phyloP scores from a whole-genome alignment of 805 yeast genomes.

The Yamadazyma takamatsuzukensis region DNA sequence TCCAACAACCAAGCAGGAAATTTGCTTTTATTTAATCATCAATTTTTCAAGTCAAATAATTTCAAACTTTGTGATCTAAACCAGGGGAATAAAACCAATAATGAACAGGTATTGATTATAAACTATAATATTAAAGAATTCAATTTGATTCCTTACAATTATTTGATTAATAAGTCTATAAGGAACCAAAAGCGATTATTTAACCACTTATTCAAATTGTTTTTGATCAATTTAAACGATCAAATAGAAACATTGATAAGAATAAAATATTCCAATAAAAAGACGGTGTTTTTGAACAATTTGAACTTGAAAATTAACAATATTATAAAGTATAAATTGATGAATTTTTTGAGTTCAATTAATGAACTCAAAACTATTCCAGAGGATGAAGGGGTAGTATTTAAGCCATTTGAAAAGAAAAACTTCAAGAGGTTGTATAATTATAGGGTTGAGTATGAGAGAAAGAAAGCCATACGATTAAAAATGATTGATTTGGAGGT shows the following conservation, averaged over 20 bases:
- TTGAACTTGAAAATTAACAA: conserved; percentile 23
- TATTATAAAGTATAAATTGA: conserved; percentile 23
- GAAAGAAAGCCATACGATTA: conserved; percentile 1
- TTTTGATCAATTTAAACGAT: conserved; percentile 34
- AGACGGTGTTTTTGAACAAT: conserved; percentile 26
- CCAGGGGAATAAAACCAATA: conserved; percentile 2
- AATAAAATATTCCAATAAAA: conserved; percentile 32
- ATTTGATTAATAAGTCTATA: conserved; percentile 12
- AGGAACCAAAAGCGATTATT: conserved; percentile 15
- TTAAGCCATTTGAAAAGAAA: conserved; percentile 8
- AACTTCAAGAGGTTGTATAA: conserved; percentile 12
- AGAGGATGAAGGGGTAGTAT: conserved; percentile 19
- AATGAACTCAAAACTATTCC: conserved; percentile 17
- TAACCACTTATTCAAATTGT: conserved; percentile 33
- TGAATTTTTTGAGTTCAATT: conserved; percentile 20
- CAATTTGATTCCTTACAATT: conserved; percentile 34
- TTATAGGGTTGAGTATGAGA: conserved; percentile 3
- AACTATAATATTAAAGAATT: conserved; percentile 29
- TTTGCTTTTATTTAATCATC: conserved; percentile 19
- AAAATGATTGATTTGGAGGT: conserved; percentile 6
- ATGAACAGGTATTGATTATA: conserved; percentile 16
- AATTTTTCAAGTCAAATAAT: conserved; percentile 27
- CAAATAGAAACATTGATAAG: conserved; percentile 34
- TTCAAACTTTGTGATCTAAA: conserved; percentile 25
- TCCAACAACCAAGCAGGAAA: conserved; percentile 16